Evolutionary conservation across 1,284 basidiomycete genomes (phyloP).

Genomic region (Apiotrichum veenhuisii): DNA sequence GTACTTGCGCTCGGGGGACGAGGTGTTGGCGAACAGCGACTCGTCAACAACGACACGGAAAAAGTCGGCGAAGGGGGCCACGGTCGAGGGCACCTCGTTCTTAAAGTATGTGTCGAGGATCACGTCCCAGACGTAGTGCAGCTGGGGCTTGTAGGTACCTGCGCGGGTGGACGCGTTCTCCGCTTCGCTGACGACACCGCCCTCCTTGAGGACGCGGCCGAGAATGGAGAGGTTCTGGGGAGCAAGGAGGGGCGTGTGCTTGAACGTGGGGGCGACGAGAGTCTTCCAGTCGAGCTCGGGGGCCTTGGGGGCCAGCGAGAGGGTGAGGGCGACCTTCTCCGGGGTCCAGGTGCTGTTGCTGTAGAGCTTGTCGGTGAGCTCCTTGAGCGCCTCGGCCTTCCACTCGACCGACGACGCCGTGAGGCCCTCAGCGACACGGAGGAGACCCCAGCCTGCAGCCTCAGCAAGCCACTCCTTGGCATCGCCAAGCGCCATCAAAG

Average conservation of each 20-base stretch:
- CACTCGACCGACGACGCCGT: constrained; percentile 61
- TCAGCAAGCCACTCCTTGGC: constrained; percentile 90
- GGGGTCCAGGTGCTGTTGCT: constrained; percentile 68
- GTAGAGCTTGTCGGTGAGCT: constrained; percentile 57
- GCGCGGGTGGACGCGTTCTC: constrained; percentile 22
- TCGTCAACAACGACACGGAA: constrained; percentile 89
- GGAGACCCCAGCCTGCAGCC: constrained; percentile 81
- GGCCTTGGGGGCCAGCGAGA: constrained; percentile 56
- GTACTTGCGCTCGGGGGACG: constrained; percentile 85
- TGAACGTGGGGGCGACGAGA: constrained; percentile 72
- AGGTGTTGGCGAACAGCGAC: constrained; percentile 75
- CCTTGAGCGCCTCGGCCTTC: constrained; percentile 64
- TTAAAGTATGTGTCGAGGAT: constrained; percentile 74
- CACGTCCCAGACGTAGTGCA: constrained; percentile 88
- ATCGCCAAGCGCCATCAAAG: constrained; percentile 68
- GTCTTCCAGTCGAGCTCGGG: constrained; percentile 63
- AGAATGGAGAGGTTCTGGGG: constrained; percentile 65
- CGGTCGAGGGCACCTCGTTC: constrained; percentile 43
- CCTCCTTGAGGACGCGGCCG: constrained; percentile 69
- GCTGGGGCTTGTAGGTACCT: constrained; percentile 79
- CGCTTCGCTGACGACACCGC: constrained; percentile 41
- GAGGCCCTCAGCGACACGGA: constrained; percentile 62
- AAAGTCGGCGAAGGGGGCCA: constrained; percentile 80
- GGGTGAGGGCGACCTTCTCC: constrained; percentile 78
- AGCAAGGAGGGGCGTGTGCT: constrained; percentile 64